A percentile compares a stretch with the other conserved stretches of the same genome.
These are phyloP conservation scores for Vicia sativa DNA, from an alignment of 306 rosid genomes.

Conservation along the genomic window DNA sequence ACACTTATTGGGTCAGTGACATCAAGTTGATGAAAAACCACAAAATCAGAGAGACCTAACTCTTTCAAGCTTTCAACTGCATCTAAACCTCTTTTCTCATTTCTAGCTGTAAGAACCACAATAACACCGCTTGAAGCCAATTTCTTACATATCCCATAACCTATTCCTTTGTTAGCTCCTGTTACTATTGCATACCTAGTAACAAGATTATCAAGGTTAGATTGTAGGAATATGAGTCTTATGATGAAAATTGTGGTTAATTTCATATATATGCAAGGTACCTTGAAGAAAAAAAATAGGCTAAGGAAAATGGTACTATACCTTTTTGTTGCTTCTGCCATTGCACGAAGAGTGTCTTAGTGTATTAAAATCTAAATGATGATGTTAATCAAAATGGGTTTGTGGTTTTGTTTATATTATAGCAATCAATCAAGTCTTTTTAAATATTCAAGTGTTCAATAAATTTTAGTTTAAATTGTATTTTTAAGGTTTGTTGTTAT, in stretches of 20 bases:
- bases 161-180: conserved; percentile 48
- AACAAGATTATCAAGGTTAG: neutral
- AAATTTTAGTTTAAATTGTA: neutral
- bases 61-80: conserved; percentile 40
- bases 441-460: neutral
- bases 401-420: neutral
- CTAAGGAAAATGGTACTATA: neutral
- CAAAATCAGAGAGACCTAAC: conserved; percentile 32
- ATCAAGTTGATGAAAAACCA: conserved; percentile 52
- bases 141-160: conserved; percentile 49
- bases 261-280: no score
- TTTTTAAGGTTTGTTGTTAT: conserved; percentile 1
- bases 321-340: neutral
- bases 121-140: conserved; percentile 38
- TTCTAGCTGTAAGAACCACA: conserved; percentile 48
- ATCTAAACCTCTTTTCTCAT: conserved; percentile 49
- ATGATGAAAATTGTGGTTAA: no score
- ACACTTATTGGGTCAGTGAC: conserved; percentile 43
- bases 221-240: no score
- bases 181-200: conserved; percentile 41
- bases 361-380: no score
- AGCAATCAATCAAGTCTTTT: neutral
- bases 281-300: neutral
- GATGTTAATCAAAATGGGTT: no score
- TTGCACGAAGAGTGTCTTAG: neutral